Percentiles rank a stretch among this genome's conserved stretches.
Conservation (phyloP, 805 yeast genomes). For the Pichia deserticola region DNA sequence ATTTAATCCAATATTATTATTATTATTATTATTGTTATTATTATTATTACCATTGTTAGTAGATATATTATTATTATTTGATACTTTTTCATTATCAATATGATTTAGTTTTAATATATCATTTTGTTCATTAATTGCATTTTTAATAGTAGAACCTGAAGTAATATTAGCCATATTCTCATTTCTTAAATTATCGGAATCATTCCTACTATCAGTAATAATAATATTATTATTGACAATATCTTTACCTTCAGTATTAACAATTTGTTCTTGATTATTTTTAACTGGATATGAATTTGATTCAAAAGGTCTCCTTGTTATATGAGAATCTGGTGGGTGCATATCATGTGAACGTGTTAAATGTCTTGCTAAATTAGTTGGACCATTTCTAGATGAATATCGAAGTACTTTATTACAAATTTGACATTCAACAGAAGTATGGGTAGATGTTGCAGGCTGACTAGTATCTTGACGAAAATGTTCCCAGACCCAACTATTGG, state of each 20-base stretch:
- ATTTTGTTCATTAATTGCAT: no score
- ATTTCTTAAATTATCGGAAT: no score
- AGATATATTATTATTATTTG: background rate
- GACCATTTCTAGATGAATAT: slow-evolving; percentile 30
- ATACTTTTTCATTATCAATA: background rate
- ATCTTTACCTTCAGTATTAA: background rate
- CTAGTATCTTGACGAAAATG: slow-evolving; percentile 24
- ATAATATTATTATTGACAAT: background rate
- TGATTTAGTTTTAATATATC: no score
- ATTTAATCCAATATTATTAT: background rate
- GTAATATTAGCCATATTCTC: no score
- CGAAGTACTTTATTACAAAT: slow-evolving; percentile 24
- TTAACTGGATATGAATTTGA: background rate
- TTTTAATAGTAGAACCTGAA: no score
- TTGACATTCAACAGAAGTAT: slow-evolving; percentile 21
- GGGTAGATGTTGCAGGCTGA: slow-evolving; percentile 15
- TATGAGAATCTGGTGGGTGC: slow-evolving; percentile 20
- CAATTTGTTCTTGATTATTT: background rate
- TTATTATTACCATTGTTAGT: background rate
- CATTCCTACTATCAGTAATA: no score
- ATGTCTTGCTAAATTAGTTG: slow-evolving; percentile 29
- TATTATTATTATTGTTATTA: background rate
- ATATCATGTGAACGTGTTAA: slow-evolving; percentile 23
- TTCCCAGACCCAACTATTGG: slow-evolving; percentile 31
- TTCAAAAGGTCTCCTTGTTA: slow-evolving; percentile 24